Evolutionary conservation across 345 rosid species (phyloP), one percentile per base, ranked within the genome.

Genomic region (Salix caprea): DNA sequence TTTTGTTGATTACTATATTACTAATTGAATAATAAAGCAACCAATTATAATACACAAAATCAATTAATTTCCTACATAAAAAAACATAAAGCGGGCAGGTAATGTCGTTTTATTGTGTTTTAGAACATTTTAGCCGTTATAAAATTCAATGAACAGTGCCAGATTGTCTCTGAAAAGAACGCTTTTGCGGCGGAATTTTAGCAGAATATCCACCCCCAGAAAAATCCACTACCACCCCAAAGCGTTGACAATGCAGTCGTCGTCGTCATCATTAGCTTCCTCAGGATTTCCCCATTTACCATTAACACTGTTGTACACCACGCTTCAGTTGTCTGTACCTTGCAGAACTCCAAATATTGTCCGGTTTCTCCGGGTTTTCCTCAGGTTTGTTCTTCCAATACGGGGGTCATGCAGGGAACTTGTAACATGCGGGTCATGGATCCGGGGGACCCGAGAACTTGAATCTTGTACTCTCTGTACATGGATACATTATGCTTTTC

Each of bases 391-490:
- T 32, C 36, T 32, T 32, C 36, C 36, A 32, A 4, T 32, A 3
- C 34, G 34, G 93, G 91, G 84, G 82, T 71, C 82, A 83, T 82
- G 23, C 76, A 81, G 28, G 89, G 83, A 28, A 68, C 84, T 66
- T 66, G 91, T 91, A 71, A 86, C 89, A 60, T 91, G 93, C 74
- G 96, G 97, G 72, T 89, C 99, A 78, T 93, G 99, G 99, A 91
- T 95, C 87, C 92, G 94, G 70, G 70, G 86, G 93, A 52, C 93
- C 96, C 64, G 97, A 89, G 85, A 91, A 88, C 74, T 81, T 85
- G 65, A 88, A 82, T 78, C 80, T 86, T 77, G 96, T 85, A 32
- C 34, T 32, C 34, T 4, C 34, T 32, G 34, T 34, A 34, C 36
- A 34, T 0, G 5, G 36, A 34, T 34, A 34, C 4, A 34, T 34